Conservation (phyloP, 2,329 filamentous ascomycete species). For the Ustulina deusta region DNA sequence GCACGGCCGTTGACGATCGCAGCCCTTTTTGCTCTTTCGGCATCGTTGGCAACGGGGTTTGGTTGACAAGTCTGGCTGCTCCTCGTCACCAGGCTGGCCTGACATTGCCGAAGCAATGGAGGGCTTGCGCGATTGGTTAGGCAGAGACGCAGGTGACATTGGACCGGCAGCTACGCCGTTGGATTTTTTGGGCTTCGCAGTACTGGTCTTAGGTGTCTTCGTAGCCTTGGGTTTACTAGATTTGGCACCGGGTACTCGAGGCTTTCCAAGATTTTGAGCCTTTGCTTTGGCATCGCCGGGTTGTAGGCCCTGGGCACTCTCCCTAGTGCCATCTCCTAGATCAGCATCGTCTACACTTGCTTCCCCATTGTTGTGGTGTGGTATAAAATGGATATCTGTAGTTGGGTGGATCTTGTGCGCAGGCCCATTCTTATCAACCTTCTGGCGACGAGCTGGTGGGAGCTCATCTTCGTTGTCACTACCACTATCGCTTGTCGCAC, state of each 20-base stretch:
- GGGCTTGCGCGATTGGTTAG: conserved; percentile 77
- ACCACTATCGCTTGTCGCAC: conserved; percentile 83
- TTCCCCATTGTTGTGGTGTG: conserved; percentile 54
- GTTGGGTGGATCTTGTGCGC: conserved; percentile 64
- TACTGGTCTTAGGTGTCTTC: conserved; percentile 57
- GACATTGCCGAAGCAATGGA: conserved; percentile 73
- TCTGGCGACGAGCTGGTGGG: conserved; percentile 69
- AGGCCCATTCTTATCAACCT: conserved; percentile 59
- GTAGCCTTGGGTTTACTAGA: conserved; percentile 58
- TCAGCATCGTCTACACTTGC: conserved; percentile 72
- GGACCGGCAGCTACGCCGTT: conserved; percentile 56
- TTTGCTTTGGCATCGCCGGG: conserved; percentile 59
- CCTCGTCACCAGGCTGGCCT: conserved; percentile 79
- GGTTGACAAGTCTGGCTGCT: conserved; percentile 90
- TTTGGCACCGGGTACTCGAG: conserved; percentile 55
- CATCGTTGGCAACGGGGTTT: conserved; percentile 98
- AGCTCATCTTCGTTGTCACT: conserved; percentile 74
- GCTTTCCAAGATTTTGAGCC: conserved; percentile 52
- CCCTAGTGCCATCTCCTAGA: conserved; percentile 59
- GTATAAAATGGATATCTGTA: conserved; percentile 65
- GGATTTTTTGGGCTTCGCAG: conserved; percentile 67
- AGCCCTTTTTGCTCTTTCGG: conserved; percentile 99
- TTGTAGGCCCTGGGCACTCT: conserved; percentile 56
- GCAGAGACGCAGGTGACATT: conserved; percentile 75
- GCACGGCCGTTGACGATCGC: conserved; percentile 94